Evolutionary conservation across 1,284 basidiomycete species (phyloP).

Genomic region (Sanguinoderma infundibulare): DNA sequence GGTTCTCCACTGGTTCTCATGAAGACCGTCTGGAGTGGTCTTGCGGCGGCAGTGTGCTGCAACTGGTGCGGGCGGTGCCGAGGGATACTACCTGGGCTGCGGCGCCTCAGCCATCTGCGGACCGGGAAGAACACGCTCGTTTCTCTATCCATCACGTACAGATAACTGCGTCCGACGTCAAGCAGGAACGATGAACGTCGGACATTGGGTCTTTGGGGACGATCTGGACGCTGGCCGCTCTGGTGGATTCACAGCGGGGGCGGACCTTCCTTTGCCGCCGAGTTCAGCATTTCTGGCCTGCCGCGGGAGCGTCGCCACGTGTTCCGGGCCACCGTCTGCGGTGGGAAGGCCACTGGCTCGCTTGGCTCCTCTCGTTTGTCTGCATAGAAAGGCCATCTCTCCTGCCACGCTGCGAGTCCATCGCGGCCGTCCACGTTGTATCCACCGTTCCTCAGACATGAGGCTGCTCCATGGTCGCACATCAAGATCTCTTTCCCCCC

Average conservation of each 20-base stretch:
- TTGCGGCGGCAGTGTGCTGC: neutral
- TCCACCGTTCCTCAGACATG: constrained; percentile 14
- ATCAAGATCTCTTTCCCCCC: constrained; percentile 7
- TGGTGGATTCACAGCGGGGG: neutral
- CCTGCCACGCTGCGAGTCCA: constrained; percentile 23
- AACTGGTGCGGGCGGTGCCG: neutral
- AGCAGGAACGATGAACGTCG: neutral
- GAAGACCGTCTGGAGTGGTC: neutral
- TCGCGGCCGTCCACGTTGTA: constrained; percentile 12
- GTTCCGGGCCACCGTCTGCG: neutral
- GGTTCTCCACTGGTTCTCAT: neutral
- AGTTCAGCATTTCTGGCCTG: constrained; percentile 12
- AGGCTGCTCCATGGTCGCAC: constrained; percentile 18
- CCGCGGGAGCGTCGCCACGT: constrained; percentile 5
- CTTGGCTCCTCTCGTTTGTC: neutral
- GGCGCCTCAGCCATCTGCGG: neutral
- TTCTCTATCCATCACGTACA: neutral
- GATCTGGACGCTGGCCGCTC: neutral
- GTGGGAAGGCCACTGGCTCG: constrained; percentile 15
- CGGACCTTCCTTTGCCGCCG: constrained; percentile 17
- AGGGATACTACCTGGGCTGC: too few species aligned
- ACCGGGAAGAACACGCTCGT: constrained; percentile 1
- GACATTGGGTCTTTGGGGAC: too few species aligned
- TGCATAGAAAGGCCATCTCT: constrained; percentile 14
- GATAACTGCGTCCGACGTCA: neutral